Evolutionary conservation across 2,329 filamentous ascomycete species (phyloP), one percentile per base, ranked within the genome.

Genomic region (Stylonectria norvegica): DNA sequence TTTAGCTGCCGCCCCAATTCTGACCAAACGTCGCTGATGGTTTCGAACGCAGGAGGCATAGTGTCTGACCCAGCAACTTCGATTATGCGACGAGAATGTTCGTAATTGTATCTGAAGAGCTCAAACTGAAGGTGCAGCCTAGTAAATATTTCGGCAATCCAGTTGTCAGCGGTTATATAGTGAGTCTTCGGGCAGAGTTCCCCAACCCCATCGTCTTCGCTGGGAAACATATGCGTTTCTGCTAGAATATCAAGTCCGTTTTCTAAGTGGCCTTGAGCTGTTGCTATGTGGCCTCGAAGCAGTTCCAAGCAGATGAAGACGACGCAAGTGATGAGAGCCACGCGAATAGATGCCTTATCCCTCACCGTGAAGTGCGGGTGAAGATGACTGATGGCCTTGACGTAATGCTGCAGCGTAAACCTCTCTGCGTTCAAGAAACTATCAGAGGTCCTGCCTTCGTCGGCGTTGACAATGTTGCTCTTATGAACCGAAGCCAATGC

Each of bases 101-200:
- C 42, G 7, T 48, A 46, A 5, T 46, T 46, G 11, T 48, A 36
- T 28, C 44, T 43, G 15, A 58, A 52, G 4, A 61, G 49, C n/a
- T 53, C 49, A 10, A 52, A 38, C 40, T 59, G 57, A 3, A 63
- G 38, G 25, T 60, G 54, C 4, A 63, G 45, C 18, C 59, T 54
- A 1, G 56, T 53, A 20, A 75, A 69, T 2, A 60, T 62, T 41
- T 72, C 68, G 3, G 66, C 45, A 12, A 76, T 67, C 58, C 64
- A 69, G 27, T 66, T 59, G 31, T 75, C 70, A 1, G 61, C 50
- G 1, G 56, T 56, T 4, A 64, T 60, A 4, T 19, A 42, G 2
- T 33, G 42, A 9, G 42, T 28, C 15, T 45, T 43, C 11, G 53
- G 4, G 3, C 36, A 23, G 11, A 55, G 30, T 6, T 45, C 23